Evolutionary conservation across 1,284 basidiomycete species (phyloP).

Genomic region (Rhodotorula mucilaginosa): DNA sequence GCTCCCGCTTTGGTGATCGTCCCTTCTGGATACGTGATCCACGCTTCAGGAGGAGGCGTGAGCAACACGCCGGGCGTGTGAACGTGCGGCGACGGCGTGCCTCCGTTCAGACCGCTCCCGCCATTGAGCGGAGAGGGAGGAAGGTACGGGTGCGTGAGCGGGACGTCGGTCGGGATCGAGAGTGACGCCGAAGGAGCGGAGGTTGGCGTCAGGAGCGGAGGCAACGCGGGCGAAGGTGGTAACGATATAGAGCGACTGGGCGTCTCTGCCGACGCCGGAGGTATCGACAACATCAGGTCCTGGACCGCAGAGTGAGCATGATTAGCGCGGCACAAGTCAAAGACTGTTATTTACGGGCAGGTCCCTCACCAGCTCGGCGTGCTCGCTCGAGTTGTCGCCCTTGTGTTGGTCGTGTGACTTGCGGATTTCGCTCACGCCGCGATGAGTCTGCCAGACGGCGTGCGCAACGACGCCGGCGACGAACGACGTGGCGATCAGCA

Average conservation of each 20-base stretch:
- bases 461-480: slow-evolving; percentile 4
- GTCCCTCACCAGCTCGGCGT: not conserved
- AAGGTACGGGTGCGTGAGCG: not conserved
- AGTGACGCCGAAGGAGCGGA: not conserved
- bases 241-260: not conserved
- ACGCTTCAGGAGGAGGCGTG: not conserved
- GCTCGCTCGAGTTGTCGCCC: not conserved
- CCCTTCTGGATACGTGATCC: not conserved
- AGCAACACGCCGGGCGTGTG: not conserved
- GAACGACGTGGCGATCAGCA: not conserved
- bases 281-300: no score
- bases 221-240: not conserved
- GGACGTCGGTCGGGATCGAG: not conserved
- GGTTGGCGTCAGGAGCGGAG: not conserved
- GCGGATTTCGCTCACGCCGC: not conserved
- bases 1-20: not conserved
- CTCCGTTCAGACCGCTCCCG: not conserved
- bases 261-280: no score
- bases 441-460: not conserved
- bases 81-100: not conserved
- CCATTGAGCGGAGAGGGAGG: not conserved
- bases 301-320: no score
- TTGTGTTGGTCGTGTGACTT: not conserved
- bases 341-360: no score
- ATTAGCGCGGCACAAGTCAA: no score